phyloP scores from a whole-genome alignment of 176 grass and related monocot species.

The Oryza nivara region DNA sequence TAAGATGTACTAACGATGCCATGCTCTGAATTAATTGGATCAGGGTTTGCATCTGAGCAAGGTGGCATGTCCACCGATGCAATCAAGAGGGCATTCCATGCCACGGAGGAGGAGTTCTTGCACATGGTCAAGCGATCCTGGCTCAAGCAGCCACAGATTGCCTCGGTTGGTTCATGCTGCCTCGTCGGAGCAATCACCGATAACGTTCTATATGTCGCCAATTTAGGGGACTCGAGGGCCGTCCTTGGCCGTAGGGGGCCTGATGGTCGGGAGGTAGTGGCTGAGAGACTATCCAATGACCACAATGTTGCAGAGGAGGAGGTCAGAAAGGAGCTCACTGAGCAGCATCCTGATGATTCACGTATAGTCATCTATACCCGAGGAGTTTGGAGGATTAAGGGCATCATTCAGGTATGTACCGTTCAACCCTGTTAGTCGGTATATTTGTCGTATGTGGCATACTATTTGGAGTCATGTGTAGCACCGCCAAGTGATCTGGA shows the following conservation, averaged over 20 bases:
- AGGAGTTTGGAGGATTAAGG: constrained; percentile 49
- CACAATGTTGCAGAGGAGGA: constrained; percentile 47
- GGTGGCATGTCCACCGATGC: constrained; percentile 31
- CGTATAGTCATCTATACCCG: constrained; percentile 26
- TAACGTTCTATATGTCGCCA: constrained; percentile 32
- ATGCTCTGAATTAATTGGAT: constrained; percentile 9
- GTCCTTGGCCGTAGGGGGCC: constrained; percentile 25
- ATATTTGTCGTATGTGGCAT: neutral
- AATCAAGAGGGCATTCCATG: constrained; percentile 46
- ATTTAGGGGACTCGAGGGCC: constrained; percentile 48
- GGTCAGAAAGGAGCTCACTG: constrained; percentile 36
- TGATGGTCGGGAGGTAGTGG: constrained; percentile 4
- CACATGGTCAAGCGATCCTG: constrained; percentile 23
- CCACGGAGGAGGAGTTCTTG: constrained; percentile 43
- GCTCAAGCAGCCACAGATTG: constrained; percentile 29
- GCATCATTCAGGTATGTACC: constrained; percentile 42
- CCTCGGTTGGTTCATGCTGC: constrained; percentile 42
- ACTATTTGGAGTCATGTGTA: constrained; percentile 1
- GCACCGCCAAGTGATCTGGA: neutral
- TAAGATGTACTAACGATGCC: neutral
- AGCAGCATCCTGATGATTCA: constrained; percentile 45
- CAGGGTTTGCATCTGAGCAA: constrained; percentile 35
- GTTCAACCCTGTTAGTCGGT: neutral
- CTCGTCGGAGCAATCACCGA: constrained; percentile 38
- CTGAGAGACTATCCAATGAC: constrained; percentile 27